A percentile compares a stretch with the other conserved stretches of the same genome.
Evolutionary conservation across 176 grass and related monocot genomes (phyloP).

Genomic region (Carex parvula): DNA sequence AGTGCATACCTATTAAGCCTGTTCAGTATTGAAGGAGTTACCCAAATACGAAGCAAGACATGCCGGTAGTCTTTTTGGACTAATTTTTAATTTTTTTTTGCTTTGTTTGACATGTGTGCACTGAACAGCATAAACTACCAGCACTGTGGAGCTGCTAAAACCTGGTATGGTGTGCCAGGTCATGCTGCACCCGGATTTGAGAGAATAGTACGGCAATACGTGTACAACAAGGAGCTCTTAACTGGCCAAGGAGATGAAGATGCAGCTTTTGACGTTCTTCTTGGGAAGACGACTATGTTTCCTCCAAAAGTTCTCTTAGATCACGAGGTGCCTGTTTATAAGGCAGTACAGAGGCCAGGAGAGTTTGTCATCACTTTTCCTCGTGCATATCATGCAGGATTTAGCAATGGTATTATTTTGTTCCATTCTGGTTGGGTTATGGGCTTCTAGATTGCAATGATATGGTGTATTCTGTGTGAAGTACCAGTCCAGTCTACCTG

Average conservation of each 20-base stretch:
- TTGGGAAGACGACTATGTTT: constrained; percentile 98
- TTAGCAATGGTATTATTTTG: constrained; percentile 82
- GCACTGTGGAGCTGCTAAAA: constrained; percentile 93
- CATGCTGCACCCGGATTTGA: constrained; percentile 81
- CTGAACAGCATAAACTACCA: constrained; percentile 90
- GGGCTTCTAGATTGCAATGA: background rate
- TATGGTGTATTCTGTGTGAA: background rate
- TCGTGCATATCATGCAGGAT: constrained; percentile 84
- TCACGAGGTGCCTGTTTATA: constrained; percentile 83
- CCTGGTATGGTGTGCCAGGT: constrained; percentile 99
- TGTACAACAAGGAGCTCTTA: constrained; percentile 83
- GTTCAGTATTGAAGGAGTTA: background rate
- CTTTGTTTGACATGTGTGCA: background rate
- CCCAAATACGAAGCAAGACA: background rate
- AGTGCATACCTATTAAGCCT: background rate
- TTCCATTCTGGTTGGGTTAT: background rate
- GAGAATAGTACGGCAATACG: constrained; percentile 55
- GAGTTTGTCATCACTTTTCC: constrained; percentile 96
- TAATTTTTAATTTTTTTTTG: background rate
- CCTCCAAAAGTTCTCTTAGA: constrained; percentile 79
- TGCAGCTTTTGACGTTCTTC: constrained; percentile 88
- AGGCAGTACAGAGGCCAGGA: constrained; percentile 88
- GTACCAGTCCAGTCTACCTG: background rate
- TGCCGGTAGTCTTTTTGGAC: background rate
- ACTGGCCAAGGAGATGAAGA: constrained; percentile 60